Evolutionary conservation across 1,284 basidiomycete species (phyloP), one percentile per base, ranked within the genome.

Genomic region (Moesziomyces sp.): DNA sequence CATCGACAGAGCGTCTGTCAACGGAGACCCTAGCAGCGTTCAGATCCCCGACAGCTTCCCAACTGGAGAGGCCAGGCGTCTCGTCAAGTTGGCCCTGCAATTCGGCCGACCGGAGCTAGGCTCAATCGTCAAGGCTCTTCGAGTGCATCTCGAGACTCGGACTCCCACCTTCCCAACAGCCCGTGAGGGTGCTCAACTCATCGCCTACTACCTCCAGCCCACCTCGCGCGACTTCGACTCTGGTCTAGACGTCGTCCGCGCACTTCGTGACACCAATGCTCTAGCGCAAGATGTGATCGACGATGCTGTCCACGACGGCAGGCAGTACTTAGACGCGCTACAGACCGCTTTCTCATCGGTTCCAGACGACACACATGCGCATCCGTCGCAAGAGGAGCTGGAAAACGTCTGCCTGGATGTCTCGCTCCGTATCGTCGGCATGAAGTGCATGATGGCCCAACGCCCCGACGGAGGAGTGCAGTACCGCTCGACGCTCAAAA

Each of bases 181-280:
- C 10, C 65, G 61, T n/a, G 65, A 74, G 45, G 71, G 65, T 0
- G 46, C 61, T 24, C 58, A 61, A 38, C 46, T 74, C 52, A 64
- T 74, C 19, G 62, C 54, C 1, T 69, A 58, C 55, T 74, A 65
- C 26, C 45, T 74, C 24, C 65, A 65, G 48, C 65, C 65, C 10
- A 58, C 53, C 13, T 16, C 69, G 26, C 71, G 65, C 44, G 65
- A 74, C 21, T 69, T 62, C 43, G 45, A 19, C 24, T 47, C 65
- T 10, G 71, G 65, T 5, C 71, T 69, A 16, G 71, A 65, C 23
- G 58, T 74, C 33, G 62, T 74, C 0, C 60, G 65, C 33, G 54
- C 47, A 24, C 52, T 74, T 5, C 43, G 61, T 7, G 71, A 74
- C 48, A 74, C 71, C 44, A 58, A 69, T 16, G 71, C 65, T 3